phyloP scores from a whole-genome alignment of 345 rosid genomes.

The Gossypium bickii region DNA sequence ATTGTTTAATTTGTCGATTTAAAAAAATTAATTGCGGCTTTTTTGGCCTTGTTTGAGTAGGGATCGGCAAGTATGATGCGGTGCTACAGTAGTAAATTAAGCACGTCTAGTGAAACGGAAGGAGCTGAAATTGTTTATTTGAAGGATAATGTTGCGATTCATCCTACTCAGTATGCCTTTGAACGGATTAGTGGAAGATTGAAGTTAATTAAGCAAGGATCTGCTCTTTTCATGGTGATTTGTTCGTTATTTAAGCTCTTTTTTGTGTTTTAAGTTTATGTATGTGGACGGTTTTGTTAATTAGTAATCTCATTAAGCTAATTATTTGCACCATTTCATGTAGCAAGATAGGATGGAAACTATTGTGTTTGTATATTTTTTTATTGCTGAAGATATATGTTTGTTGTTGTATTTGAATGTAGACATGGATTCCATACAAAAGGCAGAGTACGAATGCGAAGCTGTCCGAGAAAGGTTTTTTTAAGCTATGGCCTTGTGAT shows the following conservation, averaged over 20 bases:
- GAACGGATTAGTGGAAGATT: constrained; percentile 91
- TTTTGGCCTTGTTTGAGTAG: constrained; percentile 25
- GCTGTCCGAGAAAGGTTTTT: constrained; percentile 76
- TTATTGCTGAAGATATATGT: background rate
- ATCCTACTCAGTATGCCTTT: constrained; percentile 81
- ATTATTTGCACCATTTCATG: background rate
- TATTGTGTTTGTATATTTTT: background rate
- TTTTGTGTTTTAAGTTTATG: background rate
- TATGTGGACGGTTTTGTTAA: background rate
- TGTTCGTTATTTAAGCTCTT: background rate
- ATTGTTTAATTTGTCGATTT: background rate
- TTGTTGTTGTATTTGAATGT: constrained; percentile 16
- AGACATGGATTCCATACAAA: constrained; percentile 95
- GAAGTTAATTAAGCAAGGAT: constrained; percentile 79
- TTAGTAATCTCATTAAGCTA: background rate
- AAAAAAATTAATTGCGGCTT: too few species aligned
- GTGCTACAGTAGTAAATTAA: constrained; percentile 54
- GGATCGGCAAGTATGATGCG: constrained; percentile 72
- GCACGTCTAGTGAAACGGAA: constrained; percentile 57
- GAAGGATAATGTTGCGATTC: constrained; percentile 85
- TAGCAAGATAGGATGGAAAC: background rate
- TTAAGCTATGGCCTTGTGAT: background rate
- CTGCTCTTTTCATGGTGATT: constrained; percentile 67
- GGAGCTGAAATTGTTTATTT: constrained; percentile 64
- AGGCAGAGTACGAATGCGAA: constrained; percentile 56